Conservation (phyloP, 2,329 filamentous ascomycete species). For the Arachnopeziza araneosa region DNA sequence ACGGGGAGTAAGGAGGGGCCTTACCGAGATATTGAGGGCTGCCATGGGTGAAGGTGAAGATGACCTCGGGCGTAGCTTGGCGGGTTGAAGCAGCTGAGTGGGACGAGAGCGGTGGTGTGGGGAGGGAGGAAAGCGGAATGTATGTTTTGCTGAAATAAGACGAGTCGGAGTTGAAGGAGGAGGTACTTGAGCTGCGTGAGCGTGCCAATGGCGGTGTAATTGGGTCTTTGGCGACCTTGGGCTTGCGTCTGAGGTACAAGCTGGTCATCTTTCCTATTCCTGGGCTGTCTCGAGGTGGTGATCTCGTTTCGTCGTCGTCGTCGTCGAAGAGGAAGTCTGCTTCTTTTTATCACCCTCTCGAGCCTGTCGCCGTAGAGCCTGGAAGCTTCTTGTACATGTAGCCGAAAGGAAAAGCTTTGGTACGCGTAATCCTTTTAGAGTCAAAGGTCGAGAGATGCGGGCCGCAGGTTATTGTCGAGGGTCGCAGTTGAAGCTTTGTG, state of each 20-base stretch:
- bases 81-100: slow-evolving; percentile 19
- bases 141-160: slow-evolving; percentile 53
- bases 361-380: background rate
- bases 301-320: background rate
- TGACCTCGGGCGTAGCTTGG: slow-evolving; percentile 5
- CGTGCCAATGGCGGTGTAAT: slow-evolving; percentile 22
- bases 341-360: background rate
- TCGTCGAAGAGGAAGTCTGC: background rate
- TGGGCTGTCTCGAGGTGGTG: background rate
- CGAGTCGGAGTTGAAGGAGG: slow-evolving; percentile 38
- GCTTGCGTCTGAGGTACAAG: slow-evolving; percentile 17
- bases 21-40: slow-evolving; percentile 14
- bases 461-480: background rate
- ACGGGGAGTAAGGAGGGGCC: background rate
- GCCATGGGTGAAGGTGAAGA: slow-evolving; percentile 13
- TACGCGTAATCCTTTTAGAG: background rate
- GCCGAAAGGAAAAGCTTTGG: background rate
- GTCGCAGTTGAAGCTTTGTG: background rate
- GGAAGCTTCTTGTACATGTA: background rate
- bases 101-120: slow-evolving; percentile 55
- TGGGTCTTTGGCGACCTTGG: slow-evolving; percentile 11
- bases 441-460: background rate
- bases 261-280: background rate
- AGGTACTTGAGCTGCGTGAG: slow-evolving; percentile 22
- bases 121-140: slow-evolving; percentile 61